Percentiles rank a stretch among this genome's conserved stretches.
These are phyloP conservation scores for Furcasterigmium sp. DNA, from an alignment of 2,329 filamentous ascomycete species.

Conservation along the genomic window DNA sequence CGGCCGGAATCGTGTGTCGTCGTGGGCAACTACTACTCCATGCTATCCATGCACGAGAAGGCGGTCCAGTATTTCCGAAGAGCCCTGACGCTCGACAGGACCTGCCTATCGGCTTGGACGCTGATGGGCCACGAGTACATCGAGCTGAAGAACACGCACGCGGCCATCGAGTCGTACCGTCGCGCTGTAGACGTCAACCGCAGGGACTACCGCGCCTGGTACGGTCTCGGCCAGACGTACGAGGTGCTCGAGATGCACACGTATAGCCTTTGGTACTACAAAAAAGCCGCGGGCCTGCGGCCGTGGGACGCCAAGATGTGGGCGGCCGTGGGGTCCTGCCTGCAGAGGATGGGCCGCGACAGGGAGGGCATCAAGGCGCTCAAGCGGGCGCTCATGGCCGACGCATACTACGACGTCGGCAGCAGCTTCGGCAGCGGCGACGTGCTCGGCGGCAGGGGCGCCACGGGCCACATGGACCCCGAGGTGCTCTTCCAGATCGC, in stretches of 20 bases:
- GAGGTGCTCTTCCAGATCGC: constrained; percentile 90
- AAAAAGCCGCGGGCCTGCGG: constrained; percentile 86
- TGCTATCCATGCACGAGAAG: constrained; percentile 94
- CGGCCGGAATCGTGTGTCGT: constrained; percentile 95
- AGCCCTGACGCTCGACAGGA: constrained; percentile 82
- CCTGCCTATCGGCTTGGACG: constrained; percentile 93
- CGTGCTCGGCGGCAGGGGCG: constrained; percentile 41
- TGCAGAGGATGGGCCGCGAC: constrained; percentile 81
- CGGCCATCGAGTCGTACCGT: constrained; percentile 93
- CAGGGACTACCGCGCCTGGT: constrained; percentile 96
- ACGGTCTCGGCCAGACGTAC: constrained; percentile 93
- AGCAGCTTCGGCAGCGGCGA: constrained; percentile 48
- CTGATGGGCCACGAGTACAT: constrained; percentile 99
- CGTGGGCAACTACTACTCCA: constrained; percentile 93
- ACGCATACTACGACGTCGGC: constrained; percentile 72
- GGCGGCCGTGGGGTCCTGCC: constrained; percentile 90
- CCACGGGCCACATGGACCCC: constrained; percentile 68
- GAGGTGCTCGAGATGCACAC: constrained; percentile 98
- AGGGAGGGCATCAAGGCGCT: constrained; percentile 92
- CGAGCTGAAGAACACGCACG: constrained; percentile 97
- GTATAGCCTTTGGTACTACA: constrained; percentile 96
- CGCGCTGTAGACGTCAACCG: constrained; percentile 94
- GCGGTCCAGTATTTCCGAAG: constrained; percentile 96
- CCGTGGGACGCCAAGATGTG: constrained; percentile 99
- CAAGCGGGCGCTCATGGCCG: constrained; percentile 84